Conservation (phyloP, 2,329 filamentous ascomycete genomes). For the Daldinia sp. region DNA sequence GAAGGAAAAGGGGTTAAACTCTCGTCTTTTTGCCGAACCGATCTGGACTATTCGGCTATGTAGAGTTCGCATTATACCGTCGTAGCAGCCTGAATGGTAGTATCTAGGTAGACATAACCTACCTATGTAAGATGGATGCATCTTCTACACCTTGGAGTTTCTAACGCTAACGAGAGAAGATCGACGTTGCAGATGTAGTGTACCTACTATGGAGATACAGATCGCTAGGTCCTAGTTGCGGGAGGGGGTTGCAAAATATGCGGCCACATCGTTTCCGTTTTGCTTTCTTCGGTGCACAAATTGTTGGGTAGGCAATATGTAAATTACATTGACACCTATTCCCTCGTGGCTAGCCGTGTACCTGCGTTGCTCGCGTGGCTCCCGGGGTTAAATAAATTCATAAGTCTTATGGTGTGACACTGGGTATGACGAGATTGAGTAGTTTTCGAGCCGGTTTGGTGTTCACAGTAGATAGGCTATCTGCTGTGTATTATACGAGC, state of each 20-base stretch:
- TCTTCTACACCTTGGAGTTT: constrained; percentile 8
- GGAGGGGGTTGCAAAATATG: constrained; percentile 25
- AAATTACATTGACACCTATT: constrained; percentile 25
- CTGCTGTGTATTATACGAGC: neutral
- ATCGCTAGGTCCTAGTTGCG: constrained; percentile 9
- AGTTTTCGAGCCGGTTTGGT: constrained; percentile 1
- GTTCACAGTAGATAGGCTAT: constrained; percentile 1
- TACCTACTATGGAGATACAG: constrained; percentile 6
- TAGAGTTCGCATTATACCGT: constrained; percentile 12
- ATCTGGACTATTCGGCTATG: constrained; percentile 17
- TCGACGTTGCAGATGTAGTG: constrained; percentile 27
- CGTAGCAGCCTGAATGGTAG: constrained; percentile 23
- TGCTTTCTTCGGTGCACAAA: constrained; percentile 1
- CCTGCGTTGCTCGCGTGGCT: constrained; percentile 32
- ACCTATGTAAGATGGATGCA: neutral
- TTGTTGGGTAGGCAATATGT: constrained; percentile 2
- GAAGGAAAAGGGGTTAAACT: constrained; percentile 4
- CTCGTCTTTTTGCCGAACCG: constrained; percentile 9
- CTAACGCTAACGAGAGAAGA: constrained; percentile 13
- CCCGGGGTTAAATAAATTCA: constrained; percentile 5
- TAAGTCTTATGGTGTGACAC: constrained; percentile 18
- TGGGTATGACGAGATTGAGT: neutral
- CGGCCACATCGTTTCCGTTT: constrained; percentile 24
- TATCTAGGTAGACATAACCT: neutral
- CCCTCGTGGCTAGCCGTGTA: constrained; percentile 31